A percentile compares a stretch with the other conserved stretches of the same genome.
These are phyloP conservation scores for Beauveria sp. DNA, from an alignment of 2,329 filamentous ascomycete species.

Conservation along the genomic window DNA sequence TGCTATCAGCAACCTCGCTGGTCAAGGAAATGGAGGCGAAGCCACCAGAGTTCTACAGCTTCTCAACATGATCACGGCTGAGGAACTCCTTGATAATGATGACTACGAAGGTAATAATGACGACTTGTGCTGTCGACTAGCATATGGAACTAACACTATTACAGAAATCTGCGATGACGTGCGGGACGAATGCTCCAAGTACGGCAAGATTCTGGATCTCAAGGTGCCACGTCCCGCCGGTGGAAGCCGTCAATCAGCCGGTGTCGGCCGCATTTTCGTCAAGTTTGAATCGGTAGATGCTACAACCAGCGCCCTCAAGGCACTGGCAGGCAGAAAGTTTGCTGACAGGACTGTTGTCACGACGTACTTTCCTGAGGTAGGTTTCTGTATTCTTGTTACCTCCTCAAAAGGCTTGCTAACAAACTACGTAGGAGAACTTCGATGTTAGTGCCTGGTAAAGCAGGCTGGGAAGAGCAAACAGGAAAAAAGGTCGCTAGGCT, in stretches of 20 bases:
- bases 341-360: conserved; percentile 92
- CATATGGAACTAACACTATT: conserved; percentile 24
- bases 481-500: background rate
- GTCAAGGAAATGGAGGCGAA: conserved; percentile 73
- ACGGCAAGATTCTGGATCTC: conserved; percentile 73
- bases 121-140: background rate
- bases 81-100: conserved; percentile 87
- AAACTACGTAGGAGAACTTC: conserved; percentile 70
- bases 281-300: conserved; percentile 77
- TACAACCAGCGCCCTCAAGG: conserved; percentile 75
- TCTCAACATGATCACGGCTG: conserved; percentile 96
- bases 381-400: conserved; percentile 13
- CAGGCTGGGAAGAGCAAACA: background rate
- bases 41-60: conserved; percentile 80
- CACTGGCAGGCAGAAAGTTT: conserved; percentile 93
- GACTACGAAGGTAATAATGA: conserved; percentile 76
- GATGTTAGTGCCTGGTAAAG: conserved; percentile 81
- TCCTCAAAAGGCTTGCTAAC: conserved; percentile 22
- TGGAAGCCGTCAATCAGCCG: conserved; percentile 73
- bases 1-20: conserved; percentile 95
- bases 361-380: conserved; percentile 90
- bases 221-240: conserved; percentile 86
- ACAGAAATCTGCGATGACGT: conserved; percentile 95
- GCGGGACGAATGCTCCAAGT: conserved; percentile 86
- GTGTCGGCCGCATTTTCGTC: conserved; percentile 96